phyloP scores from a whole-genome alignment of 257 asterid genomes.

The Primulina huaijiensis region DNA sequence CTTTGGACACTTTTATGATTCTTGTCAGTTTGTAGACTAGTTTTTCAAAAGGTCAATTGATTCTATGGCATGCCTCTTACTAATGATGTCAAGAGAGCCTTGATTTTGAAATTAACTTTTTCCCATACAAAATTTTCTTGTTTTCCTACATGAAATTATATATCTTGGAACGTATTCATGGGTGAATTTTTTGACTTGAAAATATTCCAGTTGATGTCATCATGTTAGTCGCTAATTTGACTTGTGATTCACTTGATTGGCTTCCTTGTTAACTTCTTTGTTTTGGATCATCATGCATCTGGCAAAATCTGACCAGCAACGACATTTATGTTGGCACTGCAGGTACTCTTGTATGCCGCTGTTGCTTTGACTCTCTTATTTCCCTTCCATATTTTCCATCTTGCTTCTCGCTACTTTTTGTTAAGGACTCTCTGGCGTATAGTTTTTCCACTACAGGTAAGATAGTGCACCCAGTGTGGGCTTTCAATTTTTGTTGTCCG shows the following conservation, averaged over 20 bases:
- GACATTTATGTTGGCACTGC: constrained; percentile 34
- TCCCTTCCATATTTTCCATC: constrained; percentile 89
- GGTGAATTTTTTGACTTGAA: constrained; percentile 7
- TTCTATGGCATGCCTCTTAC: neutral
- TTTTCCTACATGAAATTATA: neutral
- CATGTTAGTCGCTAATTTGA: constrained; percentile 8
- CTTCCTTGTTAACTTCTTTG: constrained; percentile 11
- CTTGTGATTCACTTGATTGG: constrained; percentile 16
- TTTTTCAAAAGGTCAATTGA: neutral
- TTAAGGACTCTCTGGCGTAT: constrained; percentile 90
- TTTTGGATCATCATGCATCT: constrained; percentile 15
- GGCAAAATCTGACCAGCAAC: constrained; percentile 17
- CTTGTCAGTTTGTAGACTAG: constrained; percentile 9
- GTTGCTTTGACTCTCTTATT: constrained; percentile 74
- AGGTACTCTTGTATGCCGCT: constrained; percentile 91
- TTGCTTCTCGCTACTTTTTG: constrained; percentile 88
- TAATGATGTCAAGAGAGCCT: constrained; percentile 1
- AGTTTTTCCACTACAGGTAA: constrained; percentile 86
- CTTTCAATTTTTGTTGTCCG: neutral
- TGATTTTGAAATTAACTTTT: constrained; percentile 16
- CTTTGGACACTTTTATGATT: constrained; percentile 9
- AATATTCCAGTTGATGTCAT: constrained; percentile 1
- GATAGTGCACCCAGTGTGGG: constrained; percentile 21
- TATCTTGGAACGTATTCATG: neutral
- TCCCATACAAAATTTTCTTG: constrained; percentile 8